Conservation (phyloP, 768 basidiomycete genomes). For the Tephrocybe sp. region DNA sequence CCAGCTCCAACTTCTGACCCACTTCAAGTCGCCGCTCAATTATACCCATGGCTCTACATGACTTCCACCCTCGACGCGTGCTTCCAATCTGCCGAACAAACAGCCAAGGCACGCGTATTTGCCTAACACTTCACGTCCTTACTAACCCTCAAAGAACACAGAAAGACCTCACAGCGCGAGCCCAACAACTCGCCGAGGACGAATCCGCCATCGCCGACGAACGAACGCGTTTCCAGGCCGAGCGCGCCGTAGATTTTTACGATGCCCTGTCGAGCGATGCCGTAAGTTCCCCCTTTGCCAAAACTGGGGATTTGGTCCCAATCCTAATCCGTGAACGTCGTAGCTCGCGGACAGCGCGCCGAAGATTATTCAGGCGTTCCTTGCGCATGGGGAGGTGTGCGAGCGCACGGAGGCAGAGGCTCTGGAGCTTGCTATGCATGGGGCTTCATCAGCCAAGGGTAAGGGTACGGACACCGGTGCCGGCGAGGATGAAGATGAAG, state of each 20-base stretch:
- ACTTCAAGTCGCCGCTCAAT: constrained; percentile 50
- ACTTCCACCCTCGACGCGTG: constrained; percentile 53
- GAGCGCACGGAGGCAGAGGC: constrained; percentile 41
- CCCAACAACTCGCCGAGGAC: constrained; percentile 32
- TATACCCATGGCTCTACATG: constrained; percentile 65
- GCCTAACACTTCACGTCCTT: neutral
- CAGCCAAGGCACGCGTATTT: constrained; percentile 21
- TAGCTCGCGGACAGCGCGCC: constrained; percentile 48
- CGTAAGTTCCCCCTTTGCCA: constrained; percentile 25
- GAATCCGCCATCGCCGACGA: constrained; percentile 44
- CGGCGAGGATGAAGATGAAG: neutral
- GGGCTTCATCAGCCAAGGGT: constrained; percentile 10
- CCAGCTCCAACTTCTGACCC: constrained; percentile 34
- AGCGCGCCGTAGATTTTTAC: constrained; percentile 42
- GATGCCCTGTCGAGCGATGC: constrained; percentile 40
- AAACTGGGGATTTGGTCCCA: too few relatives aligned
- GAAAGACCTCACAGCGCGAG: constrained; percentile 36
- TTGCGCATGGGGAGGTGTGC: constrained; percentile 46
- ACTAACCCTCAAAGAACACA: constrained; percentile 13
- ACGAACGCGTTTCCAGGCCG: constrained; percentile 41
- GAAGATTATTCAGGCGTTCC: constrained; percentile 46
- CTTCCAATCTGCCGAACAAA: constrained; percentile 39
- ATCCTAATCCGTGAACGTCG: neutral
- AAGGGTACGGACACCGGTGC: too few relatives aligned
- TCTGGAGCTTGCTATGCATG: constrained; percentile 37